Evolutionary conservation across 805 yeast species (phyloP), one percentile per base, ranked within the genome.

Genomic region (Candida sanyiensis): DNA sequence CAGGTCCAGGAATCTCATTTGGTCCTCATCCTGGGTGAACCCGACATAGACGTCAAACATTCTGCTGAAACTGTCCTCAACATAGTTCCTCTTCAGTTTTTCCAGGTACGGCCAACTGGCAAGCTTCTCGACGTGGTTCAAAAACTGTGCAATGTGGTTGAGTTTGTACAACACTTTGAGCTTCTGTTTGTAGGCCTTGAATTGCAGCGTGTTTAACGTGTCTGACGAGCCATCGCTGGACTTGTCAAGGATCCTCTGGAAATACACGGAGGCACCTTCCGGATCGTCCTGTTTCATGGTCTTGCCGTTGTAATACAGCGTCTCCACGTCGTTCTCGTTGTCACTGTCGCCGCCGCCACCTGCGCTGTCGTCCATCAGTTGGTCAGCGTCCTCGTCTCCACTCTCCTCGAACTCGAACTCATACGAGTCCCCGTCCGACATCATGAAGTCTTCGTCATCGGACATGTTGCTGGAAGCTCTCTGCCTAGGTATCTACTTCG

Each of bases 11-110:
- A 72, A 16, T 23, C 34, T 5, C 42, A 48, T 44, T 57, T 59
- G 39, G 38, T 59, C 28, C 1, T 34, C 38, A 8, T 32, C 31
- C 0, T 45, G 34, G 7, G 12, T 17, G 3, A 48, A 39, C 1
- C 50, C 46, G 13, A 44, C 37, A 34, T 67, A 48, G 50, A 59
- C 24, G 61, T 50, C 32, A 64, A 69, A 20, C 59, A 73, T 45
- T 61, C 70, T 27, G 58, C 64, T 47, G 59, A 72, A 36, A 50
- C 61, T 29, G 48, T 63, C 52, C 49, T 62, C 45, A 59, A 58
- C 39, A 48, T 46, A 37, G 57, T 59, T 30, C 52, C 37, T 48
- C 16, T 41, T 41, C 43, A 35, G 50, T 53, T 19, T 48, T 44
- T 11, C 37, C 49, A 19, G 38, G 15, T 31, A 43, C 7, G 41